A percentile compares a stretch with the other conserved stretches of the same genome.
Evolutionary conservation across 1,284 basidiomycete species (phyloP).

Genomic region (Naganishia sp.): DNA sequence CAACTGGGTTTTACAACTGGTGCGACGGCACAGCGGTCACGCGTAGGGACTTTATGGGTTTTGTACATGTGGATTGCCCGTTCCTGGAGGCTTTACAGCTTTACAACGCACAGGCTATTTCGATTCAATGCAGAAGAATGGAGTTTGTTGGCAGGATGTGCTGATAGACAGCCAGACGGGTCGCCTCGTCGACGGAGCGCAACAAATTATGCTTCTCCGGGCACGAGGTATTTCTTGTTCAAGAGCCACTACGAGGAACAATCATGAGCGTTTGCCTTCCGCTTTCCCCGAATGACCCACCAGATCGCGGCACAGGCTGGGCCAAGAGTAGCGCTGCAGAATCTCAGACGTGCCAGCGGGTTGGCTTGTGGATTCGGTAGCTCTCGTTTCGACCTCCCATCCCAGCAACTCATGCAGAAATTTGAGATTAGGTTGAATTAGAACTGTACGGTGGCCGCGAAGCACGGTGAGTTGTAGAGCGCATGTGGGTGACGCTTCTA

Average conservation of each 20-base stretch:
- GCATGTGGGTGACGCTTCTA: neutral
- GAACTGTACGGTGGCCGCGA: constrained; percentile 55
- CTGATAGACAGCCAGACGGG: neutral
- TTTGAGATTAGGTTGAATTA: constrained; percentile 92
- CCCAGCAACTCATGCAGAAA: constrained; percentile 89
- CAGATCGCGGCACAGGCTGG: constrained; percentile 52
- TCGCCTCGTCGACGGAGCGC: neutral
- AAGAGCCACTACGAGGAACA: constrained; percentile 15
- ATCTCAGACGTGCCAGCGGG: constrained; percentile 26
- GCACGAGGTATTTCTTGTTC: constrained; percentile 31
- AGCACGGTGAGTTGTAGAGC: neutral
- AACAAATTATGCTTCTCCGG: constrained; percentile 8
- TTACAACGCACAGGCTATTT: constrained; percentile 11
- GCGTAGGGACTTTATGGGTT: too few species aligned
- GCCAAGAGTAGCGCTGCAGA: constrained; percentile 48
- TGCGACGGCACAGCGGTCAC: too few species aligned
- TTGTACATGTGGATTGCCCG: too few species aligned
- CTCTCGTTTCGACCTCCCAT: constrained; percentile 72
- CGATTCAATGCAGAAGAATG: neutral
- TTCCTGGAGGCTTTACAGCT: neutral
- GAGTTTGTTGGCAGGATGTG: neutral
- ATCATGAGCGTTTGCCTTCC: neutral
- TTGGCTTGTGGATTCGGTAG: neutral
- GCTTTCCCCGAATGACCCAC: constrained; percentile 40
- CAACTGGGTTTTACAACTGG: too few species aligned